A percentile compares a stretch with the other conserved stretches of the same genome.
Evolutionary conservation across 108 stramenopile genomes (phyloP).

Genomic region (Cylindrotheca closterium): DNA sequence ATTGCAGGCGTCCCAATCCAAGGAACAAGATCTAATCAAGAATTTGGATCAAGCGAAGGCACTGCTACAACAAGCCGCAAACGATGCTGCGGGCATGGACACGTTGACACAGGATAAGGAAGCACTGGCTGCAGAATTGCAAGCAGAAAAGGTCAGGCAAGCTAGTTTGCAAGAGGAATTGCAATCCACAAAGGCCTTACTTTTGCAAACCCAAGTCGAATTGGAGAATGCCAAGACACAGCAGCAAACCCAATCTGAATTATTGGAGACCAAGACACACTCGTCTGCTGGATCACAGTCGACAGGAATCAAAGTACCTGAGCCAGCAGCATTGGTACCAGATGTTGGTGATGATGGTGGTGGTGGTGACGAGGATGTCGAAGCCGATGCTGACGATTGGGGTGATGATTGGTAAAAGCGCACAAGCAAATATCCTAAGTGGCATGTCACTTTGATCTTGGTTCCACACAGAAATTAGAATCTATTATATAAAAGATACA

Average conservation of each 20-base stretch:
- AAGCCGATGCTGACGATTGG: constrained; percentile 40
- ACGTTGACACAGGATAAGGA: background rate
- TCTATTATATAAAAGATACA: too few species aligned
- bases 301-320: background rate
- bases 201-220: background rate
- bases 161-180: constrained; percentile 2
- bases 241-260: background rate
- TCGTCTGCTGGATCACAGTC: constrained; percentile 16
- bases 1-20: constrained; percentile 3
- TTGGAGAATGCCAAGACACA: background rate
- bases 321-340: background rate
- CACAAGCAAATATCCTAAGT: background rate
- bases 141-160: background rate
- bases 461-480: too few species aligned
- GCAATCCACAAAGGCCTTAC: background rate
- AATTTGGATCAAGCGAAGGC: constrained; percentile 1
- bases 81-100: background rate
- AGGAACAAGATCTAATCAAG: background rate
- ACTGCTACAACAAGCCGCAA: background rate
- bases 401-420: constrained; percentile 33
- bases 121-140: background rate
- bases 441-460: too few species aligned
- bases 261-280: background rate
- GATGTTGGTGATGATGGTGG: constrained; percentile 9
- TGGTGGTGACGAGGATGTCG: constrained; percentile 12